Conservation (phyloP, 2,329 filamentous ascomycete genomes). For the Sclerotinia spermophila region DNA sequence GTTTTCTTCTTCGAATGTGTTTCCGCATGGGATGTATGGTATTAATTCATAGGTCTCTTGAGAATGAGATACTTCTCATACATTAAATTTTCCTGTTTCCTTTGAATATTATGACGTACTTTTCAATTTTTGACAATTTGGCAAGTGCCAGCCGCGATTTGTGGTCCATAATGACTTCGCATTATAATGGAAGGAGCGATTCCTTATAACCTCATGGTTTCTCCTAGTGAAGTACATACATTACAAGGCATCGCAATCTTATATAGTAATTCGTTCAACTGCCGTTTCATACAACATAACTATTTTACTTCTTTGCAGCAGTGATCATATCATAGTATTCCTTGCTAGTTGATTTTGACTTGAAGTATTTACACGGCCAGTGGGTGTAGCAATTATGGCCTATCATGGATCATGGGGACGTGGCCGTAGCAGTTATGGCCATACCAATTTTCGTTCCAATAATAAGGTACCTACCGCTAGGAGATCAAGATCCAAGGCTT, state of each 20-base stretch:
- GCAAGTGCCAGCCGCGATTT: conserved; percentile 12
- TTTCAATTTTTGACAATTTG: background rate
- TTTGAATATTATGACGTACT: background rate
- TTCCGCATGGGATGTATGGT: background rate
- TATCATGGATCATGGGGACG: conserved; percentile 12
- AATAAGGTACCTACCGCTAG: background rate
- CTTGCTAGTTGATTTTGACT: conserved; percentile 5
- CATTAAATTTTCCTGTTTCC: background rate
- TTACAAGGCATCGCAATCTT: background rate
- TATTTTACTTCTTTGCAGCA: background rate
- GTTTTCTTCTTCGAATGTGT: background rate
- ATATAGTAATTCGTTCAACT: conserved; percentile 7
- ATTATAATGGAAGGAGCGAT: background rate
- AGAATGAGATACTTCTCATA: background rate
- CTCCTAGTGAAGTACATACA: background rate
- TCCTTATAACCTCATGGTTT: background rate
- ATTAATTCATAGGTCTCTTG: background rate
- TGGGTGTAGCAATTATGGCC: background rate
- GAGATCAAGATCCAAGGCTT: conserved; percentile 10
- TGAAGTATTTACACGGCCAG: conserved; percentile 4
- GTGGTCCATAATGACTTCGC: background rate
- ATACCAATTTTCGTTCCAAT: background rate
- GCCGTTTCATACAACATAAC: background rate
- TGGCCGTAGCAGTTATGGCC: conserved; percentile 1
- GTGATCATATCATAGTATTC: conserved; percentile 6